Evolutionary conservation across 768 basidiomycete genomes (phyloP).

Genomic region (Tylopilus rubrobrunneus): DNA sequence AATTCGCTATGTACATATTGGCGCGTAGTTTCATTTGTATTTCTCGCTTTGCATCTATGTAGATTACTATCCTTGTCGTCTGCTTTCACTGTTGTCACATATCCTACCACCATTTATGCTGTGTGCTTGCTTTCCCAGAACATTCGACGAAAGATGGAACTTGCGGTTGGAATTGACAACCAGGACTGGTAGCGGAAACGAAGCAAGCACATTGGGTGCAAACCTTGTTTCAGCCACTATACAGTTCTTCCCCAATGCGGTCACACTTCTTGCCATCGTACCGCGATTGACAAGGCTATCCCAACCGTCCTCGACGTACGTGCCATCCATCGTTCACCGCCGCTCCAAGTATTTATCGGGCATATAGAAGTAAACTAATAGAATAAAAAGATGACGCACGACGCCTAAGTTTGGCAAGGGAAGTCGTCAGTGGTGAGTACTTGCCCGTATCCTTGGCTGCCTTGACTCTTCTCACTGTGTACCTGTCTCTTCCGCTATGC

Average conservation of each 20-base stretch:
- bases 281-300: too few species aligned
- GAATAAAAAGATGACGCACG: slow-evolving; percentile 94
- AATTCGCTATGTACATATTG: too few species aligned
- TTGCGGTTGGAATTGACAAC: too few species aligned
- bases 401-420: slow-evolving; percentile 95
- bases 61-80: too few species aligned
- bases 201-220: too few species aligned
- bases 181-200: too few species aligned
- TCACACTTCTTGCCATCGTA: neutral
- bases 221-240: slow-evolving; percentile 27
- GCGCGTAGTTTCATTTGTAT: too few species aligned
- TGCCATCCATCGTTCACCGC: neutral
- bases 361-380: slow-evolving; percentile 19
- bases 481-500: neutral
- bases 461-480: neutral
- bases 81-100: too few species aligned
- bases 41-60: too few species aligned
- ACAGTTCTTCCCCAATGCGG: slow-evolving; percentile 20
- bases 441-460: neutral
- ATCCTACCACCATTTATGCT: too few species aligned
- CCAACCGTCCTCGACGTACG: slow-evolving; percentile 7
- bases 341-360: neutral
- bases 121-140: too few species aligned
- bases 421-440: slow-evolving; percentile 83
- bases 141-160: too few species aligned